These are phyloP conservation scores for Penicillium manginii DNA, from an alignment of 495 filamentous ascomycete genomes.

Conservation along the genomic window DNA sequence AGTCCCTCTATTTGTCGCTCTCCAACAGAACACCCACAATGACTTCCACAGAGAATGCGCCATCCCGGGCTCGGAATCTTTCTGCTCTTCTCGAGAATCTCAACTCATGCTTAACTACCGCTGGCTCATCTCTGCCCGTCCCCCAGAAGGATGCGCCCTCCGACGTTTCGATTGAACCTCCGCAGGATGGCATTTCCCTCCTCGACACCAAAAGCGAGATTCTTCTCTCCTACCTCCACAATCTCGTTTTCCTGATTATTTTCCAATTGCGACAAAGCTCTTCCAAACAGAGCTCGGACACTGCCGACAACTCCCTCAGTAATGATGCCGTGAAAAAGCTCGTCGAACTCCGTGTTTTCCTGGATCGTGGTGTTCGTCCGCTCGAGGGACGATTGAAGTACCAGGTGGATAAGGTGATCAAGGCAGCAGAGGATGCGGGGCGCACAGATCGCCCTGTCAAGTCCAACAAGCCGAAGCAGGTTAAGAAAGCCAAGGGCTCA, in stretches of 20 bases:
- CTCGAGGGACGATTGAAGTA: constrained; percentile 86
- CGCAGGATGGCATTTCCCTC: constrained; percentile 87
- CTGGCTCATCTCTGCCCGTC: constrained; percentile 64
- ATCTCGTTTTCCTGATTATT: constrained; percentile 86
- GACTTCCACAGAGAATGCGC: constrained; percentile 25
- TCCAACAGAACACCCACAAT: constrained; percentile 15
- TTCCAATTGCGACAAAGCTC: constrained; percentile 70
- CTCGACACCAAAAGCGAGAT: constrained; percentile 95
- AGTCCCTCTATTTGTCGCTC: too few relatives aligned
- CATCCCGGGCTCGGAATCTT: constrained; percentile 35
- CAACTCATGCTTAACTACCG: constrained; percentile 62
- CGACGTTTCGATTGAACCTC: constrained; percentile 57
- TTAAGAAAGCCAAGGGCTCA: constrained; percentile 22
- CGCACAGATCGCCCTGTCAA: constrained; percentile 32
- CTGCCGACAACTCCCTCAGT: constrained; percentile 37
- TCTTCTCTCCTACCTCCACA: constrained; percentile 92
- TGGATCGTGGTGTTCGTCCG: constrained; percentile 88
- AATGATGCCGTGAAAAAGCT: constrained; percentile 78
- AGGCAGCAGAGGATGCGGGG: constrained; percentile 78
- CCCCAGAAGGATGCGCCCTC: constrained; percentile 35
- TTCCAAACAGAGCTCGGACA: constrained; percentile 29
- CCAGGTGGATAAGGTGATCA: constrained; percentile 87
- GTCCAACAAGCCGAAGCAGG: constrained; percentile 34
- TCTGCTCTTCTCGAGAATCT: constrained; percentile 65
- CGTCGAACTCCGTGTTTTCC: constrained; percentile 80